Percentiles rank a stretch among this genome's conserved stretches.
These are phyloP conservation scores for Sporothrix phasma DNA, from an alignment of 2,329 filamentous ascomycete genomes.

Conservation along the genomic window DNA sequence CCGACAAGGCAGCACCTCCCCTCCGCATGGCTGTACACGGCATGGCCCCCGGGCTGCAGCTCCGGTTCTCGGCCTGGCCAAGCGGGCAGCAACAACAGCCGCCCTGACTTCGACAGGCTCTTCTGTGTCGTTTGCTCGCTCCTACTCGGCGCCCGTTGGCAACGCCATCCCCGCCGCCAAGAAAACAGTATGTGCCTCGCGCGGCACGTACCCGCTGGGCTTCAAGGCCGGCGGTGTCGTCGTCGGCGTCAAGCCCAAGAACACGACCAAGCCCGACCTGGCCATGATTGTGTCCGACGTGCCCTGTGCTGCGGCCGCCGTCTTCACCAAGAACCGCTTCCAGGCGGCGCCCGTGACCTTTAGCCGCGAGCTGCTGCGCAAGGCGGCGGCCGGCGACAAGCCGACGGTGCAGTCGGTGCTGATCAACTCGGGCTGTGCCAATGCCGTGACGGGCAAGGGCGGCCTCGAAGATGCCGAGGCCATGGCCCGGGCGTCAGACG, in stretches of 20 bases:
- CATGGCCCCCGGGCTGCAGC: slow-evolving; percentile 5
- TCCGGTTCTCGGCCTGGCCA: slow-evolving; percentile 12
- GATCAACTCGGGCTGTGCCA: slow-evolving; percentile 92
- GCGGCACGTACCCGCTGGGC: slow-evolving; percentile 80
- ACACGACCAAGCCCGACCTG: slow-evolving; percentile 84
- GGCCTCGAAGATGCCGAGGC: slow-evolving; percentile 77
- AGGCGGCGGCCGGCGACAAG: slow-evolving; percentile 50
- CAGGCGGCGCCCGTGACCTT: slow-evolving; percentile 91
- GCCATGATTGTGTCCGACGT: slow-evolving; percentile 78
- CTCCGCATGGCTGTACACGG: not conserved
- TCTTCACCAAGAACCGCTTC: slow-evolving; percentile 98
- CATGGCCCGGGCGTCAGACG: slow-evolving; percentile 74
- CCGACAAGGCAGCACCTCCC: not conserved
- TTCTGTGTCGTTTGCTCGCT: not conserved
- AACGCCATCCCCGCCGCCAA: slow-evolving; percentile 64
- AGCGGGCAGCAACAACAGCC: not conserved
- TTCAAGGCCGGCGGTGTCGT: slow-evolving; percentile 81
- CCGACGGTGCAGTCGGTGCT: slow-evolving; percentile 61
- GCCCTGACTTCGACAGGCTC: not conserved
- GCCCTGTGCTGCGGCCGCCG: slow-evolving; percentile 78
- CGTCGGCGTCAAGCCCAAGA: slow-evolving; percentile 84
- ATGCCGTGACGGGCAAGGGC: slow-evolving; percentile 87
- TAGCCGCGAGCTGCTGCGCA: slow-evolving; percentile 60
- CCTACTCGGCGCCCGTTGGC: slow-evolving; percentile 50
- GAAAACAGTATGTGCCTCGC: slow-evolving; percentile 75